Evolutionary conservation across 805 yeast species (phyloP).

Genomic region (Cyberlindnera subsufficiens): DNA sequence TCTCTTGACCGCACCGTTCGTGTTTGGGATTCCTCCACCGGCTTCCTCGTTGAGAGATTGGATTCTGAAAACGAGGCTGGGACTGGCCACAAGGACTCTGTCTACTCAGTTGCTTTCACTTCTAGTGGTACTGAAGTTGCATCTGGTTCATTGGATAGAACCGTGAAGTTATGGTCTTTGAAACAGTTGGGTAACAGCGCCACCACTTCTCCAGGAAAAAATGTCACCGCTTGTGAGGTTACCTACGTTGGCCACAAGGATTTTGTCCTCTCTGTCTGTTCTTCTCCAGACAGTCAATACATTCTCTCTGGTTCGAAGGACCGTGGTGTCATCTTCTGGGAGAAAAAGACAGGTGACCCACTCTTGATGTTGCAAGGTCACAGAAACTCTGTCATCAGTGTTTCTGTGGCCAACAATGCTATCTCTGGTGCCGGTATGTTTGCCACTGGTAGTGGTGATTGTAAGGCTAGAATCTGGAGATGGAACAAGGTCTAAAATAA

Average conservation of each 20-base stretch:
- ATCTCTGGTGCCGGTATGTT: conserved; percentile 72
- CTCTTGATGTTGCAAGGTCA: conserved; percentile 95
- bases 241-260: conserved; percentile 96
- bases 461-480: conserved; percentile 95
- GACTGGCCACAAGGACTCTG: conserved; percentile 95
- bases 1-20: conserved; percentile 92
- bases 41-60: conserved; percentile 84
- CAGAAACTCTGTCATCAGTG: conserved; percentile 90
- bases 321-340: conserved; percentile 97
- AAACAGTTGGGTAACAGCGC: conserved; percentile 48
- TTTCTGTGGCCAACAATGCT: conserved; percentile 81
- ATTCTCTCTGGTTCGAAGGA: conserved; percentile 93
- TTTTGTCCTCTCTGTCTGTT: conserved; percentile 88
- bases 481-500: conserved; percentile 44
- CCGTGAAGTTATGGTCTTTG: conserved; percentile 93
- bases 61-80: conserved; percentile 85
- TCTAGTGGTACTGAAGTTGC: conserved; percentile 89
- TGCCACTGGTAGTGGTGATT: conserved; percentile 97
- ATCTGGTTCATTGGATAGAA: conserved; percentile 91
- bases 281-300: conserved; percentile 89
- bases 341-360: conserved; percentile 84
- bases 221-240: conserved; percentile 66
- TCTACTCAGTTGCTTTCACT: conserved; percentile 89
- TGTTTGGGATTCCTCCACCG: conserved; percentile 94
- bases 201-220: conserved; percentile 29